Conservation (phyloP, 345 rosid species). For the Salix dunnii region DNA sequence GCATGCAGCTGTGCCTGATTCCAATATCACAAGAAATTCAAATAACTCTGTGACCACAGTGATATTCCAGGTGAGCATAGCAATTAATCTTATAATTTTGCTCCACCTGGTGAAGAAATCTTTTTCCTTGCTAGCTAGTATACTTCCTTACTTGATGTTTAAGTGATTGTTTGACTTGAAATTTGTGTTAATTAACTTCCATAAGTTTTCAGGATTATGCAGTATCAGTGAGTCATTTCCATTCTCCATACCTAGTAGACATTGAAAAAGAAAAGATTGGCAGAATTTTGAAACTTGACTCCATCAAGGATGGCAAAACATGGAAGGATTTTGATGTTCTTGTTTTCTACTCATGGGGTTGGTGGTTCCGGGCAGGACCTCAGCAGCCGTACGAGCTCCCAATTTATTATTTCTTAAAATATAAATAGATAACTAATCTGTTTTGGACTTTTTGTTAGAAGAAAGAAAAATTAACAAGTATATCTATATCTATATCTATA, state of each 20-base stretch:
- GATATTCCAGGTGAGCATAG: constrained; percentile 37
- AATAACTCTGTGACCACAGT: constrained; percentile 20
- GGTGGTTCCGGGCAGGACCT: constrained; percentile 62
- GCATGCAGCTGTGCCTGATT: constrained; percentile 42
- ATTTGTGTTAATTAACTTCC: too few relatives aligned
- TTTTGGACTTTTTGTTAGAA: too few relatives aligned
- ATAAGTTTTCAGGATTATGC: constrained; percentile 41
- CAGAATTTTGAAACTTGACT: constrained; percentile 53
- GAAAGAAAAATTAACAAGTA: too few relatives aligned
- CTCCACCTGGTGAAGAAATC: too few relatives aligned
- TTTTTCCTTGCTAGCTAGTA: too few relatives aligned
- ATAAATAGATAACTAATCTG: too few relatives aligned
- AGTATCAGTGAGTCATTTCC: constrained; percentile 40
- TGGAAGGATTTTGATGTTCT: constrained; percentile 57
- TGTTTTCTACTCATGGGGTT: constrained; percentile 64
- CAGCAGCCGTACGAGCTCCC: constrained; percentile 44
- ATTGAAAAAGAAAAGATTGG: constrained; percentile 39
- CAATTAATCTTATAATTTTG: too few relatives aligned
- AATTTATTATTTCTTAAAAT: too few relatives aligned
- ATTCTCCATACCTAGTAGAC: constrained; percentile 46
- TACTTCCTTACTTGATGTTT: too few relatives aligned
- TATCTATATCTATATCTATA: too few relatives aligned
- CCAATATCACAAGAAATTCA: constrained; percentile 20
- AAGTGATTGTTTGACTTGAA: too few relatives aligned
- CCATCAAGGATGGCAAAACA: constrained; percentile 34